A percentile compares a stretch with the other conserved stretches of the same genome.
Conservation (phyloP, 768 basidiomycete species). For the Tricholoma flavovirens region DNA sequence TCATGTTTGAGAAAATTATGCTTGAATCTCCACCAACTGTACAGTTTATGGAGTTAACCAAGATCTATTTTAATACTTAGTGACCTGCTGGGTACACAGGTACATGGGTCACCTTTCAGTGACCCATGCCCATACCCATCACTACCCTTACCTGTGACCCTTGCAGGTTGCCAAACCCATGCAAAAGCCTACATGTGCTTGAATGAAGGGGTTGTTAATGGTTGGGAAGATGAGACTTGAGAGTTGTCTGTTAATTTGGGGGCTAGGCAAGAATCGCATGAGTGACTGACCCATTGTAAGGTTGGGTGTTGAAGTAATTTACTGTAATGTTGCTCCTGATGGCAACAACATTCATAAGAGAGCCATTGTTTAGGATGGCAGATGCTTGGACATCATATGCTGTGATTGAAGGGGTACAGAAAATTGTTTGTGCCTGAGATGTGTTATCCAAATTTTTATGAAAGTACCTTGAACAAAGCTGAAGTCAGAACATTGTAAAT, state of each 20-base stretch:
- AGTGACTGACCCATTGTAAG: slow-evolving; percentile 52
- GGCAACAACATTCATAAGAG: slow-evolving; percentile 32
- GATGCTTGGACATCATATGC: slow-evolving; percentile 37
- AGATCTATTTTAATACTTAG: too few species aligned
- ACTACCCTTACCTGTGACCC: too few species aligned
- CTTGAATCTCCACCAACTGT: too few species aligned
- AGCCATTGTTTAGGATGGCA: slow-evolving; percentile 37
- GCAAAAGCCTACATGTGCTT: too few species aligned
- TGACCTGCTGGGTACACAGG: too few species aligned
- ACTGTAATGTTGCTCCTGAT: slow-evolving; percentile 46
- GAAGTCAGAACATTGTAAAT: not conserved
- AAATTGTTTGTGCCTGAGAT: slow-evolving; percentile 43
- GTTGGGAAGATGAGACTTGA: slow-evolving; percentile 37
- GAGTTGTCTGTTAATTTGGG: not conserved
- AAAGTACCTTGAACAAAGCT: slow-evolving; percentile 32
- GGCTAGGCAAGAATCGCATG: not conserved
- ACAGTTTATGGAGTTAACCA: too few species aligned
- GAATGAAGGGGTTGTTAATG: slow-evolving; percentile 39
- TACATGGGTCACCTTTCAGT: too few species aligned
- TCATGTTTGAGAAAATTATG: too few species aligned
- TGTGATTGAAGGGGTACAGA: slow-evolving; percentile 50
- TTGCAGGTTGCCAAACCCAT: too few species aligned
- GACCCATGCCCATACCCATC: too few species aligned
- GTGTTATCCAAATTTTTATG: slow-evolving; percentile 24
- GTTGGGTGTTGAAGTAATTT: slow-evolving; percentile 33